Percentiles rank a stretch among this genome's conserved stretches.
phyloP scores from a whole-genome alignment of 139 green algal species.

The Chlamydomonas sphaeroides region DNA sequence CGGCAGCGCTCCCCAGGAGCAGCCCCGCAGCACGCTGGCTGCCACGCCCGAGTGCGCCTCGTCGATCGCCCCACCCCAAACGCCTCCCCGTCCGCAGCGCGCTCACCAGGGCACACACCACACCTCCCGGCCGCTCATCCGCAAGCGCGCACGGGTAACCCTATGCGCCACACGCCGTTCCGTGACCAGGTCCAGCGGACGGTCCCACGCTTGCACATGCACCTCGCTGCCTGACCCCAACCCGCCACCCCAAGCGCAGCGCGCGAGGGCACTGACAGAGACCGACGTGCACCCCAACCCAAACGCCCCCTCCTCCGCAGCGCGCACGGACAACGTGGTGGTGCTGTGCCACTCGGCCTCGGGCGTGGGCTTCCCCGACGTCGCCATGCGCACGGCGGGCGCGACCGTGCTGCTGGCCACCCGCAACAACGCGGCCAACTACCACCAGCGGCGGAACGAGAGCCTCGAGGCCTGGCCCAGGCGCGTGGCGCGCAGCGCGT shows the following conservation, averaged over 20 bases:
- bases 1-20: no score
- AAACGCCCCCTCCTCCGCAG: neutral
- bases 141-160: no score
- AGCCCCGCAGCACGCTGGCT: no score
- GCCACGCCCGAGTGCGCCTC: no score
- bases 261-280: neutral
- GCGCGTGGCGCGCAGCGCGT: no score
- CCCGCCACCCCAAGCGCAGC: no score
- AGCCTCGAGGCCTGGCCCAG: slow-evolving; percentile 40
- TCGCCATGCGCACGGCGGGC: neutral
- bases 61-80: no score
- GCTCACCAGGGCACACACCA: no score
- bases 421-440: neutral
- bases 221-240: neutral
- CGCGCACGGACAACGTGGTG: slow-evolving; percentile 41
- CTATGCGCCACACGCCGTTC: no score
- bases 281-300: neutral
- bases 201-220: neutral
- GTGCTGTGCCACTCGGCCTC: slow-evolving; percentile 13
- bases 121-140: no score
- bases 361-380: neutral
- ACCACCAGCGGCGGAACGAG: neutral
- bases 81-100: no score
- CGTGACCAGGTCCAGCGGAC: no score
- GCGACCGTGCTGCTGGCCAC: slow-evolving; percentile 30